Evolutionary conservation across 2,329 filamentous ascomycete genomes (phyloP).

Genomic region (Exophiala aquamarina): DNA sequence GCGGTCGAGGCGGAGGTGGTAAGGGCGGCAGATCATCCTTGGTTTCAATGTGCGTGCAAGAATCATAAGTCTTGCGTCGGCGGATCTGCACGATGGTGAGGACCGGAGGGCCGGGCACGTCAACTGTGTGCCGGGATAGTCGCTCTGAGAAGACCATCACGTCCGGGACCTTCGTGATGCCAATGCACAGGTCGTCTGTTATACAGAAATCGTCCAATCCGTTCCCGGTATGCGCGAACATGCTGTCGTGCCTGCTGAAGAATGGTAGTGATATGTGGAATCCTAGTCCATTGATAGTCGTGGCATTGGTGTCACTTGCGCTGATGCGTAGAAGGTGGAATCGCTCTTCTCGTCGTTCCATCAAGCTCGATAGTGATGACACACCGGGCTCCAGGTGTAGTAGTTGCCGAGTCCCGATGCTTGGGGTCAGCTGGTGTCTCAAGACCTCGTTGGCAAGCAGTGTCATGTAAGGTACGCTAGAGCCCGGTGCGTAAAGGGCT

Average conservation of each 20-base stretch:
- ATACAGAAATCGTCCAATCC: conserved; percentile 7
- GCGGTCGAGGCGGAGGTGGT: conserved; percentile 5
- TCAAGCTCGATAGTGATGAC: too few species aligned
- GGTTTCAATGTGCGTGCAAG: conserved; percentile 2
- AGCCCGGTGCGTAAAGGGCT: conserved; percentile 18
- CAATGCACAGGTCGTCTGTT: conserved; percentile 7
- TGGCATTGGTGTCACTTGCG: conserved; percentile 3
- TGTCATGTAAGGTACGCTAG: conserved; percentile 15
- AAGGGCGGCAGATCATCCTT: conserved; percentile 8
- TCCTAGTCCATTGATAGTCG: conserved; percentile 3
- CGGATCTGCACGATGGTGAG: conserved; percentile 14
- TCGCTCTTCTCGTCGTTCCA: too few species aligned
- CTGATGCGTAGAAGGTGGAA: neutral
- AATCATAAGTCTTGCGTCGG: neutral
- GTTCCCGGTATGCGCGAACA: neutral
- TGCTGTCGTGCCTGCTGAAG: conserved; percentile 6
- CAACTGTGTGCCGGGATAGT: neutral
- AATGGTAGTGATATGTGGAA: conserved; percentile 6
- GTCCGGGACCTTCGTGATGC: conserved; percentile 1
- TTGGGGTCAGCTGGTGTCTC: neutral
- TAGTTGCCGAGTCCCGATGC: neutral
- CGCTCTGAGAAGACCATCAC: too few species aligned
- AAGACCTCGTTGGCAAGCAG: conserved; percentile 8
- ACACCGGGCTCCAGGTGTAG: too few species aligned
- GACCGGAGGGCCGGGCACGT: conserved; percentile 1